phyloP scores from a whole-genome alignment of 1,139 yeast genomes.

The Saccharomycopsis phalli region DNA sequence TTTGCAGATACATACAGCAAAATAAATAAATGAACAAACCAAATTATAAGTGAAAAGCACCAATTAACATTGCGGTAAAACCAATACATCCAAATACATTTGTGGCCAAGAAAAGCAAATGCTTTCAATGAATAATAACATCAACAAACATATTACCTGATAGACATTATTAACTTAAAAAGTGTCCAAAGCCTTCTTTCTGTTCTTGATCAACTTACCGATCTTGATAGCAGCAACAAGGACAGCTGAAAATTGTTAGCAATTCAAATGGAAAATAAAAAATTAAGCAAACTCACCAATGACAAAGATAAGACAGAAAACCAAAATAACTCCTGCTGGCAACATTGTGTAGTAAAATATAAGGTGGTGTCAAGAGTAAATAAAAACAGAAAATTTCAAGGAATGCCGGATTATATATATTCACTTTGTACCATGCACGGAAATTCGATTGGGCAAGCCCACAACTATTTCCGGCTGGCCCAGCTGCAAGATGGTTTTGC shows the following conservation, averaged over 20 bases:
- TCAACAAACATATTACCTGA: too few relatives aligned
- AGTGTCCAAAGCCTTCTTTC: conserved; percentile 22
- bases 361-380: background rate
- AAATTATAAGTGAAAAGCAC: too few relatives aligned
- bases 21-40: too few relatives aligned
- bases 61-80: too few relatives aligned
- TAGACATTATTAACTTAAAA: too few relatives aligned
- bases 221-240: conserved; percentile 21
- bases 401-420: background rate
- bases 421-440: background rate
- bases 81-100: too few relatives aligned
- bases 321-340: conserved; percentile 32
- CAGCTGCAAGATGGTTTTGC: conserved; percentile 3
- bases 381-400: conserved; percentile 1
- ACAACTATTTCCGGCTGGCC: conserved; percentile 1
- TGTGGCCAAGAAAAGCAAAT: too few relatives aligned
- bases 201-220: conserved; percentile 22
- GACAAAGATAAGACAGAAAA: conserved; percentile 29
- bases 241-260: conserved; percentile 21
- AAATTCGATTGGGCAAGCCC: background rate
- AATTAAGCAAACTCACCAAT: conserved; percentile 25
- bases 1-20: too few relatives aligned
- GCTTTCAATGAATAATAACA: too few relatives aligned
- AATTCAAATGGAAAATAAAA: background rate
- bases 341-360: conserved; percentile 25